Evolutionary conservation across 2,329 filamentous ascomycete genomes (phyloP), one percentile per base, ranked within the genome.

Genomic region (Metarhizium guizhouense): DNA sequence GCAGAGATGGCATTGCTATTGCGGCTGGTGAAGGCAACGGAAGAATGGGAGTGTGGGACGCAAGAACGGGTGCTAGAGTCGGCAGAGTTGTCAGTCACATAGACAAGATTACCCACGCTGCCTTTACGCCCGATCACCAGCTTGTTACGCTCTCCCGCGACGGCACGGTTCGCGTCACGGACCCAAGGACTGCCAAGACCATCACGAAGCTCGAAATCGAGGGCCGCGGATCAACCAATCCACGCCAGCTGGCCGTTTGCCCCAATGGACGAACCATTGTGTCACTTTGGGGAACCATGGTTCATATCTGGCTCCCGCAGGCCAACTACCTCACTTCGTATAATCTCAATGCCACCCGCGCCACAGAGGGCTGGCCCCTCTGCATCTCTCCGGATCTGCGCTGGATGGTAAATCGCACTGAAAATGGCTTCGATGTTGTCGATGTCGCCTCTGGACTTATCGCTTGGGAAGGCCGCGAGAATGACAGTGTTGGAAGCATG

Each of bases 371-470:
- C 30, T 75, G 72, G 71, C 72, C 73, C 20, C 60, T 75, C 53
- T 65, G 64, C 42, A 64, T 74, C 36, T 75, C 73, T 4, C 62
- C 69, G 2, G 70, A 75, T 57, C 67, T 68, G 29, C 59, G 66
- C 47, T 72, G 68, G 58, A 63, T 75, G 62, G 65, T 62, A 18
- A 72, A 70, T 58, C 65, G 73, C 56, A 75, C 69, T 0, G 73
- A 75, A 53, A 66, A 68, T 3, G 73, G 73, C 6, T 70, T 75
- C 53, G 73, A 75, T 25, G 60, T 75, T 18, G 71, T 72, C 62
- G 70, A 75, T 13, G 60, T 72, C 30, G 58, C 57, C 10, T 68
- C 71, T 1, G 72, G 72, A 0, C 56, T 54, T 2, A 59, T 73
- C 1, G 56, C 70, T 0, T 68, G 66, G 16, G 68, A 68, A 29